Conservation (phyloP, 768 basidiomycete species). For the Guyanaporus albipodus region DNA sequence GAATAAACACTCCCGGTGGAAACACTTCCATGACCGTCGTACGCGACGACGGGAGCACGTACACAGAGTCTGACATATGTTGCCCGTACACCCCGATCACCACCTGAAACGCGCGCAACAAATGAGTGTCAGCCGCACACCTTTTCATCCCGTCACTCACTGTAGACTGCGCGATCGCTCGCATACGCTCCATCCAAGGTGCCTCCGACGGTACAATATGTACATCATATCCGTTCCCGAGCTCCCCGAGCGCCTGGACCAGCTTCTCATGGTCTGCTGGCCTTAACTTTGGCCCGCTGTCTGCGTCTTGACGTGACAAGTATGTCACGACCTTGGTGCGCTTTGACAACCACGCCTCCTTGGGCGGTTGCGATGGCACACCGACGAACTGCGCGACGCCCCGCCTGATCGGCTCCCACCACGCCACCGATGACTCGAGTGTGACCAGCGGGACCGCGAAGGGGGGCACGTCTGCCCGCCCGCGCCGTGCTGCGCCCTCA, state of each 20-base stretch:
- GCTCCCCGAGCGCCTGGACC: slow-evolving; percentile 48
- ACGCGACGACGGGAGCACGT: neutral
- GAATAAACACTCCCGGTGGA: slow-evolving; percentile 1
- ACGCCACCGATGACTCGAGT: slow-evolving; percentile 44
- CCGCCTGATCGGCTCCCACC: slow-evolving; percentile 64
- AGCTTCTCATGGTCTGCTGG: slow-evolving; percentile 57
- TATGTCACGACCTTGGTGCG: slow-evolving; percentile 59
- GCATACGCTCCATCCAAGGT: slow-evolving; percentile 60
- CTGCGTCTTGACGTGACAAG: slow-evolving; percentile 56
- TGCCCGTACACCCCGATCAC: neutral
- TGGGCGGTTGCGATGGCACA: slow-evolving; percentile 19
- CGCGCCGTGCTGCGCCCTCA: slow-evolving; percentile 55
- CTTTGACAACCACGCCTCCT: slow-evolving; percentile 15
- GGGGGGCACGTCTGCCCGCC: slow-evolving; percentile 19
- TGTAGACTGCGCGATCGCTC: slow-evolving; percentile 62
- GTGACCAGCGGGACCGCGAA: slow-evolving; percentile 42
- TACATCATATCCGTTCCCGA: slow-evolving; percentile 56
- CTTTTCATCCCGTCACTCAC: slow-evolving; percentile 39
- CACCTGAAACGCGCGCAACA: neutral
- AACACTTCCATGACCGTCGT: slow-evolving; percentile 3
- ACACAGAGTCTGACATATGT: neutral
- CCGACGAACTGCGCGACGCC: slow-evolving; percentile 44
- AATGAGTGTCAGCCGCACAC: no score
- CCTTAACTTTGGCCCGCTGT: slow-evolving; percentile 46
- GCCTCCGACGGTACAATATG: slow-evolving; percentile 49